Base-by-base conservation (phyloP, 176 grass and related monocot genomes). In the Lolium perenne region DNA sequence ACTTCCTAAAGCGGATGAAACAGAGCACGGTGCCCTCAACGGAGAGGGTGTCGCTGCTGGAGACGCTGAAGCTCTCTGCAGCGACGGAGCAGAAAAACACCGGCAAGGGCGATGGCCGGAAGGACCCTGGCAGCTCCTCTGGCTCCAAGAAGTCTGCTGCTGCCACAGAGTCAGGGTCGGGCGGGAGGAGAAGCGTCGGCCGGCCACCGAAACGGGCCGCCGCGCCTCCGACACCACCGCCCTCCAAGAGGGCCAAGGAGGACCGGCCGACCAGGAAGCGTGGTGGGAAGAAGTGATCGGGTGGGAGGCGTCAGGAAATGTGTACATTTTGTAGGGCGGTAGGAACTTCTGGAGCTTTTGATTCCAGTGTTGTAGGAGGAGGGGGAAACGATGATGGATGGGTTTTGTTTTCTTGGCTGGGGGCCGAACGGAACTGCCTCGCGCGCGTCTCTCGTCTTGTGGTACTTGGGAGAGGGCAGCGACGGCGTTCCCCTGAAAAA, bases 1-100 rank as follows among this genome's bases (percentile, higher is more conserved):
- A 93, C 80, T 98, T 98, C 69, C 85, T 98, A 17, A 95, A 93
- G 80, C 86, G 95, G 87, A 91, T 98, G 83, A 98, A 93, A 25
- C 88, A 92, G 63, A 89, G 77, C 22, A 38, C 87, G 3, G 40
- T 55, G 0, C 59, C 87, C 4, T 84, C 89, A 7, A 86, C 91
- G 3, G 90, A 86, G 86, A 82, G 85, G 48, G 84, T 87, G 56
- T 91, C 85, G 8, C 62, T 84, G 59, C 75, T 87, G 18, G 90
- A 94, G 82, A 94, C 77, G 68, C 73, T 87, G 29, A 94, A 94
- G 82, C 78, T 77, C 54, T 92, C 93, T 0, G 90, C 79, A 5
- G 86, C 58, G 41, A 59, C 91, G 9, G 87, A 95, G 56, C 90
- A 89, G 79, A 91, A 91, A 80, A 93, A 92, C 67, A 13, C 75